Evolutionary conservation across 345 rosid species (phyloP), one percentile per base, ranked within the genome.

Genomic region (Gossypioides kirkii): DNA sequence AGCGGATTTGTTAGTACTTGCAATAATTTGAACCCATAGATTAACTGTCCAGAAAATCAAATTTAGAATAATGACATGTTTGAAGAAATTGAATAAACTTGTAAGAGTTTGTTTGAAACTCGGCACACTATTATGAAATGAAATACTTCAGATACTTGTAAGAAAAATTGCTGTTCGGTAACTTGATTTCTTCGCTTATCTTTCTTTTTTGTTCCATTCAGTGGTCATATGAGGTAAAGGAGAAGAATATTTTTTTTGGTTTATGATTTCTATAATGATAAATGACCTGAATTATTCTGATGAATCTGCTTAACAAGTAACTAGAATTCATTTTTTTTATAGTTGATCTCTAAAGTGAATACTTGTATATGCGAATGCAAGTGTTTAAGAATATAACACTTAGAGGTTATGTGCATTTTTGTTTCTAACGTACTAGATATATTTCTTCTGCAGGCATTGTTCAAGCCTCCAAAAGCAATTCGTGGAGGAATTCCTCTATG

Each of bases 401-500:
- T 46, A 3, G 41, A 49, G 22, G 25, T 26, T 17, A 26, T 49
- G 10, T 49, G 45, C 58, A 26, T 49, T 49, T 49, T 26, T 49
- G 8, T 68, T 49, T 49, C 58, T 50, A n/a, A 68, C n/a, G 22
- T 26, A 26, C 72, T 42, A 78, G 43, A 61, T 45, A 13, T 49
- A 18, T 70, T 25, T 71, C 50, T 41, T 73, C 26, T 84, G 64
- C 88, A 92, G 97, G 92, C 97, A 52, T 74, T 79, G 46, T 92
- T 89, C 83, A 86, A 85, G 80, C 91, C 97, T 56, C 90, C 97
- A 26, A 94, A 90, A 80, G 90, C 97, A 55, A 90, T 94, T 69
- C 97, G 97, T 68, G 98, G 98, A 82, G 98, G 98, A 59, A 94
- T 94, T 75, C 98, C 98, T 1, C 77, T 94, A 61, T 94, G 98